Conservation (phyloP, 73 alveolate genomes). For the Breviolum minutum region DNA sequence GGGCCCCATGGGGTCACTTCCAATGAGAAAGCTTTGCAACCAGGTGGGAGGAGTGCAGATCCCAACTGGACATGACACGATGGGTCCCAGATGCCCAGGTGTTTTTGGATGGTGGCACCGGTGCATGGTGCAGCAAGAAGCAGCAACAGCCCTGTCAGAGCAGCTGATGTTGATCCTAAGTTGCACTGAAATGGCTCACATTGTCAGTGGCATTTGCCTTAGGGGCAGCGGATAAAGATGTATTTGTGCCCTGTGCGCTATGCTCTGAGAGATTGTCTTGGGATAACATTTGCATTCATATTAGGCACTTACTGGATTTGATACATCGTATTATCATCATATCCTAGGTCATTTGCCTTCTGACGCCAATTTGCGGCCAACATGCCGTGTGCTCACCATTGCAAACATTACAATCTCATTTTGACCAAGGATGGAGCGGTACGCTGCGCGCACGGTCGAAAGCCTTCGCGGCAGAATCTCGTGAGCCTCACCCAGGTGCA, state of each 20-base stretch:
- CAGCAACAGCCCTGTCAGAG: not conserved
- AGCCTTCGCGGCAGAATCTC: not conserved
- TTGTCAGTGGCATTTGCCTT: too few relatives aligned
- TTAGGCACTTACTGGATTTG: not conserved
- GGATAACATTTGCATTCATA: too few relatives aligned
- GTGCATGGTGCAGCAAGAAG: not conserved
- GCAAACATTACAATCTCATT: too few relatives aligned
- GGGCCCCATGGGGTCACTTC: too few relatives aligned
- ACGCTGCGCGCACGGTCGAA: not conserved
- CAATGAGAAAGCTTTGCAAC: too few relatives aligned
- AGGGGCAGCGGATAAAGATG: too few relatives aligned
- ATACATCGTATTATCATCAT: not conserved
- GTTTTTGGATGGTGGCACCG: not conserved
- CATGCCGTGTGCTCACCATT: too few relatives aligned
- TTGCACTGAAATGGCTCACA: not conserved
- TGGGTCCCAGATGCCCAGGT: not conserved
- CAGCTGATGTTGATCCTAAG: not conserved
- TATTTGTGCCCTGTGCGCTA: not conserved
- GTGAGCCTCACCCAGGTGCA: conserved; percentile 17
- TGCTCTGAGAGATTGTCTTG: too few relatives aligned
- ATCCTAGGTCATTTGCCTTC: not conserved
- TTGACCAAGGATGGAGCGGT: too few relatives aligned
- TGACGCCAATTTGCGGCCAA: too few relatives aligned
- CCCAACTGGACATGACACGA: not conserved
- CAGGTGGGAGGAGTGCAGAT: too few relatives aligned